Evolutionary conservation across 2,329 filamentous ascomycete species (phyloP).

Genomic region (Aspergillus sergii): DNA sequence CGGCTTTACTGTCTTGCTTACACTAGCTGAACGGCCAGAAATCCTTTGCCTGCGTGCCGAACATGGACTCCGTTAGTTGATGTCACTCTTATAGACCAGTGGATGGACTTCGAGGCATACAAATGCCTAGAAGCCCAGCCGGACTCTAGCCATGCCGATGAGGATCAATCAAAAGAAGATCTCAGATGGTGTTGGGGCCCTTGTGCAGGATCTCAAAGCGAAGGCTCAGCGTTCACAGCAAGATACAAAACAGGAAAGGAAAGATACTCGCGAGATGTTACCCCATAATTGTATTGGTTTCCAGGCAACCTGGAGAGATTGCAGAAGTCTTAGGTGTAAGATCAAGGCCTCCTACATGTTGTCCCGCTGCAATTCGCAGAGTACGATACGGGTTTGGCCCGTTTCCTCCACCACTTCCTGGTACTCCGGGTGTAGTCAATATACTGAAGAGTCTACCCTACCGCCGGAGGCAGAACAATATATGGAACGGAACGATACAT

Average conservation of each 20-base stretch:
- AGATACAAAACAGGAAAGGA: conserved; percentile 27
- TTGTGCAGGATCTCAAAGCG: too few relatives aligned
- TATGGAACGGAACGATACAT: too few relatives aligned
- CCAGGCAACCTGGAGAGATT: conserved; percentile 24
- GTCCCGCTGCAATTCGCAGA: conserved; percentile 26
- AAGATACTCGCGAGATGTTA: conserved; percentile 30
- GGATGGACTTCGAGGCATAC: not conserved
- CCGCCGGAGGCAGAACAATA: not conserved
- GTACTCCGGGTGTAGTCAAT: not conserved
- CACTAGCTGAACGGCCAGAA: not conserved
- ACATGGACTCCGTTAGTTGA: not conserved
- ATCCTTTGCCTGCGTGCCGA: not conserved
- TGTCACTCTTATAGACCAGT: not conserved
- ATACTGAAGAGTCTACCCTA: not conserved
- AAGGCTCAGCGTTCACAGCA: conserved; percentile 19
- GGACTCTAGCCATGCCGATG: not conserved
- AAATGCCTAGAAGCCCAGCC: not conserved
- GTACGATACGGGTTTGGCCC: conserved; percentile 4
- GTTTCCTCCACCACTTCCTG: not conserved
- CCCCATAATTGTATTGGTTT: conserved; percentile 25
- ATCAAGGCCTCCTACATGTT: conserved; percentile 30
- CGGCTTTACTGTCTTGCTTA: conserved; percentile 1
- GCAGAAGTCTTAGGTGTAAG: conserved; percentile 30
- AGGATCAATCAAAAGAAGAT: conserved; percentile 3
- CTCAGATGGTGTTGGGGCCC: conserved; percentile 28